These are phyloP conservation scores for Lathyrus aphaca DNA, from an alignment of 306 rosid species.

Conservation along the genomic window DNA sequence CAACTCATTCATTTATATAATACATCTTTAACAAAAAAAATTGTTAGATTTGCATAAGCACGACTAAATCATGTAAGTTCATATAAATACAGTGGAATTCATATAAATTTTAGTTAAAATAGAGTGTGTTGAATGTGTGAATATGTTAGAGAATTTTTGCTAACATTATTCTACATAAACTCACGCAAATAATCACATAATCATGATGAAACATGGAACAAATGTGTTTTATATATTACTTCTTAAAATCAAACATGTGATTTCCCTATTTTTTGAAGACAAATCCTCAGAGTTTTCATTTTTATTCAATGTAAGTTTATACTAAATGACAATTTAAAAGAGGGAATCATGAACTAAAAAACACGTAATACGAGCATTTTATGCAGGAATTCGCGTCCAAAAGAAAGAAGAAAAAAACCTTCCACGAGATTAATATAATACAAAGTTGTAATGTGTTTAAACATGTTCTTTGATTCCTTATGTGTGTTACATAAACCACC, in stretches of 20 bases:
- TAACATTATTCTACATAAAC: too few species aligned
- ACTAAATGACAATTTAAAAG: neutral
- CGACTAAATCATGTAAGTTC: too few species aligned
- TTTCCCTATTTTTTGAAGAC: neutral
- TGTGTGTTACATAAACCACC: slow-evolving; percentile 29
- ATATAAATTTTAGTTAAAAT: too few species aligned
- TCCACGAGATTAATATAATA: neutral
- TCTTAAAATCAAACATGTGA: neutral
- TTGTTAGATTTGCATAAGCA: too few species aligned
- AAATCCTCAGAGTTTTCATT: too few species aligned
- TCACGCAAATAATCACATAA: neutral
- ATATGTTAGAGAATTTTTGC: too few species aligned
- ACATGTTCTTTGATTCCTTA: neutral
- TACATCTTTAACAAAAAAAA: too few species aligned
- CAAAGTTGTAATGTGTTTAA: neutral
- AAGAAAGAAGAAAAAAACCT: neutral
- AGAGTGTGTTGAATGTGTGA: too few species aligned
- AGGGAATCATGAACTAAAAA: neutral
- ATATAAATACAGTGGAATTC: too few species aligned
- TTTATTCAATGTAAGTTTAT: neutral
- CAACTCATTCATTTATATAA: too few species aligned
- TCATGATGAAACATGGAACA: neutral
- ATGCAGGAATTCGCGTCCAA: neutral
- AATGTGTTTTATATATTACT: neutral
- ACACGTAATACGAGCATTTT: neutral